Base-by-base conservation (phyloP, 2,329 filamentous ascomycete genomes). In the Colletotrichum tropicale region DNA sequence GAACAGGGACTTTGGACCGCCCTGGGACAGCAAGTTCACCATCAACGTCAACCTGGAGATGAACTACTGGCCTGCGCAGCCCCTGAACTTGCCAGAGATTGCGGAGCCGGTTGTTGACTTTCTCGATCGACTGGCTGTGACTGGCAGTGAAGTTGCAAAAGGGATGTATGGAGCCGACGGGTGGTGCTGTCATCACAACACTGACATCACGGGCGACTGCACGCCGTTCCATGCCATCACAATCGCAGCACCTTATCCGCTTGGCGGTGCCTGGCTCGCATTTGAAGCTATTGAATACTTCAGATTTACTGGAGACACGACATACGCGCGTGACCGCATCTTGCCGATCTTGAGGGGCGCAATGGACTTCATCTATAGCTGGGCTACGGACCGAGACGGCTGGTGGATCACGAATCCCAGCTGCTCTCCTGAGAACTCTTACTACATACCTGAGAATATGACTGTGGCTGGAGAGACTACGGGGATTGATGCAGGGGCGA, bases 31-130 rank as follows among this genome's bases (percentile, higher is more conserved):
- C 28, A 89, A 87, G 75, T 88, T 85, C 71, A 89, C 88, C 1
- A 87, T 89, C 77, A 89, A 89, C 76, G 88, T 89, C 79, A 90
- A 89, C 56, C 81, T 85, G 0, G 84, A 90, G 78, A 90, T 90
- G 88, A 89, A 89, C 76, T 90, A 90, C 78, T 90, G 88, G 88
- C 83, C 81, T 0, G 85, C 86, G 60, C 52, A 52, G 26, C 48
- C 32, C 4, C 56, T 74, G 7, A 43, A 78, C 36, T 76, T 82
- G 2, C 77, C 78, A 8, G 84, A 86, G 60, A 83, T 83, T 13
- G 82, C 85, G 38, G 70, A 80, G 16, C 85, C 87, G 1, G 65
- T 88, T 0, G 85, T 87, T 52, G 81, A 84, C 13, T 79, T 86
- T 7, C 80, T 87, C 5, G 82, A 86, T 21, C 80, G 82, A 3